Conservation (phyloP, 2,329 filamentous ascomycete genomes). For the Ceratocystis cubensis region DNA sequence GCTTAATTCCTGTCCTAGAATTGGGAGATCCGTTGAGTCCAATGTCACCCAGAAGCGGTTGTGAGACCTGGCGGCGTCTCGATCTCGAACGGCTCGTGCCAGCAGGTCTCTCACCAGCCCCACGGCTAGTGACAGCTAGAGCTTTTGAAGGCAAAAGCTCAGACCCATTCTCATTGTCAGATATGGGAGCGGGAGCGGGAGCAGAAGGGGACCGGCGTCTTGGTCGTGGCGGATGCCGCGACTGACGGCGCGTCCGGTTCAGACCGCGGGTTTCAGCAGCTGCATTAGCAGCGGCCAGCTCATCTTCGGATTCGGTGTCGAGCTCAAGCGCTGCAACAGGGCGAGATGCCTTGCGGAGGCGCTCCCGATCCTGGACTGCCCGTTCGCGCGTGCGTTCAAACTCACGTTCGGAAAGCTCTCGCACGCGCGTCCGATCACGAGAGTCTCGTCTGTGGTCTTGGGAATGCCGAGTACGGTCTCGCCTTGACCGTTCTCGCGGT, state of each 20-base stretch:
- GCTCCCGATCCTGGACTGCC: constrained; percentile 22
- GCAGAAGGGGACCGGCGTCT: neutral
- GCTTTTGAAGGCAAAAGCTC: neutral
- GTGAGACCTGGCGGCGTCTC: constrained; percentile 11
- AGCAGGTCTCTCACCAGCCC: neutral
- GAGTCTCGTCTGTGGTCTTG: neutral
- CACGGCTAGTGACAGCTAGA: neutral
- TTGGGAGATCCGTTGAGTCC: neutral
- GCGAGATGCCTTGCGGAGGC: constrained; percentile 14
- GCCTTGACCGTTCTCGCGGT: neutral
- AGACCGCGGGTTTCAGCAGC: constrained; percentile 7
- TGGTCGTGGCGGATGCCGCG: neutral
- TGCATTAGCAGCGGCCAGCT: neutral
- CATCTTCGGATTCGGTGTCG: constrained; percentile 16
- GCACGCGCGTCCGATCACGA: neutral
- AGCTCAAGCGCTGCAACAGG: constrained; percentile 17
- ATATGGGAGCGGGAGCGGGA: neutral
- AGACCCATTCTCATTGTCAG: neutral
- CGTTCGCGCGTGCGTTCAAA: constrained; percentile 23
- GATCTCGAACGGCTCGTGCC: neutral
- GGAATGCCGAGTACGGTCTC: constrained; percentile 6
- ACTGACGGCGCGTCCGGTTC: neutral
- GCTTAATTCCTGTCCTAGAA: constrained; percentile 30
- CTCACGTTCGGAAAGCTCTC: constrained; percentile 20
- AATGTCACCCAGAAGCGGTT: constrained; percentile 16